phyloP scores from a whole-genome alignment of 2,329 filamentous ascomycete genomes.

The Fusarium sp. region DNA sequence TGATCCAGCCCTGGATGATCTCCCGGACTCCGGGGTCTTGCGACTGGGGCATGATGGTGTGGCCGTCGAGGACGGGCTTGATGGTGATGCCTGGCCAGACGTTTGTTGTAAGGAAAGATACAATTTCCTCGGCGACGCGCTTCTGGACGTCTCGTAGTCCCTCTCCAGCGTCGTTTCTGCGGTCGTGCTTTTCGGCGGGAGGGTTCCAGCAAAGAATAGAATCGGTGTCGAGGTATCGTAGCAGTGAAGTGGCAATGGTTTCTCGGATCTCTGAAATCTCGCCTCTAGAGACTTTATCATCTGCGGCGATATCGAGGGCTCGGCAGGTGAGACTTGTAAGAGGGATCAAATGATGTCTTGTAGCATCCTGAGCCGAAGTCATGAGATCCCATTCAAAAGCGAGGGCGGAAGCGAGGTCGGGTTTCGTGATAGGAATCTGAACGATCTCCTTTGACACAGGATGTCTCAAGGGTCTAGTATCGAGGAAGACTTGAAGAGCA shows the following conservation, averaged over 20 bases:
- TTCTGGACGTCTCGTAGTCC: slow-evolving; percentile 81
- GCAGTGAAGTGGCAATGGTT: slow-evolving; percentile 74
- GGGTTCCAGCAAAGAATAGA: slow-evolving; percentile 90
- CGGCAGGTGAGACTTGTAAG: slow-evolving; percentile 87
- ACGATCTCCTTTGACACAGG: slow-evolving; percentile 79
- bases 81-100: slow-evolving; percentile 90
- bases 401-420: slow-evolving; percentile 84
- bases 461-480: slow-evolving; percentile 82
- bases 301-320: slow-evolving; percentile 81
- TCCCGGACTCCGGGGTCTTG: slow-evolving; percentile 82
- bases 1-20: slow-evolving; percentile 83
- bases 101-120: slow-evolving; percentile 75
- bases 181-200: slow-evolving; percentile 63
- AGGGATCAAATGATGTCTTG: slow-evolving; percentile 89
- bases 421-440: slow-evolving; percentile 79
- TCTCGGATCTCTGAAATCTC: slow-evolving; percentile 68
- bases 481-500: slow-evolving; percentile 76
- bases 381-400: slow-evolving; percentile 95
- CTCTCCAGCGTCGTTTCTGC: slow-evolving; percentile 62
- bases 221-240: slow-evolving; percentile 93
- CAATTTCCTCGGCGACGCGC: slow-evolving; percentile 75
- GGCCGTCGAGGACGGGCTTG: slow-evolving; percentile 80
- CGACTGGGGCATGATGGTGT: slow-evolving; percentile 79
- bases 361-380: slow-evolving; percentile 83
- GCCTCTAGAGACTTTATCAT: slow-evolving; percentile 63